A percentile compares a stretch with the other conserved stretches of the same genome.
phyloP scores from a whole-genome alignment of 2,329 filamentous ascomycete genomes.

The Zalaria sp. region DNA sequence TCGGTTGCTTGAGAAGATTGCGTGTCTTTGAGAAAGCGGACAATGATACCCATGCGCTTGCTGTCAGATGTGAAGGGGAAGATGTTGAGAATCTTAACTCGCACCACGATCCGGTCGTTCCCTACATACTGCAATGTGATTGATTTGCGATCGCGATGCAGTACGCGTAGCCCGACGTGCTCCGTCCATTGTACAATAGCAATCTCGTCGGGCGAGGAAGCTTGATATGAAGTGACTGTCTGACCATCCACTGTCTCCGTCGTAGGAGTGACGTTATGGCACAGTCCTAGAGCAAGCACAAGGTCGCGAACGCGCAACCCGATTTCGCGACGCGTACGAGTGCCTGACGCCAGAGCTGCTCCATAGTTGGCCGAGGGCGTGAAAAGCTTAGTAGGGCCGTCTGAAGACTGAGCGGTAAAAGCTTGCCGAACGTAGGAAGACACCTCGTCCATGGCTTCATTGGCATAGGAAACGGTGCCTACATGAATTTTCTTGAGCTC shows the following conservation, averaged over 20 bases:
- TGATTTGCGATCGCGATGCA: constrained; percentile 71
- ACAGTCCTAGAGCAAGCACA: constrained; percentile 79
- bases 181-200: constrained; percentile 96
- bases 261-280: constrained; percentile 93
- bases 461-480: constrained; percentile 93
- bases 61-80: constrained; percentile 97
- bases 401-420: constrained; percentile 38
- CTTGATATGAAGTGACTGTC: constrained; percentile 75
- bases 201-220: constrained; percentile 94
- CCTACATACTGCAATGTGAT: constrained; percentile 72
- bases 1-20: constrained; percentile 29
- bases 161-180: constrained; percentile 70
- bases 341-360: constrained; percentile 37
- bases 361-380: constrained; percentile 56
- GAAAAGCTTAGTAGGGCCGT: constrained; percentile 36
- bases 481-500: constrained; percentile 98
- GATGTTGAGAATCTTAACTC: constrained; percentile 78
- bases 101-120: constrained; percentile 60
- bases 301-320: constrained; percentile 86
- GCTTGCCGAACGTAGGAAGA: constrained; percentile 71
- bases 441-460: constrained; percentile 98
- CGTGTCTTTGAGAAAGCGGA: constrained; percentile 57
- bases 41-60: constrained; percentile 95
- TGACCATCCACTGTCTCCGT: constrained; percentile 70
- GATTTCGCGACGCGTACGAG: constrained; percentile 82